A percentile compares a stretch with the other conserved stretches of the same genome.
Conservation (phyloP, 176 grass and related monocot species). For the Miscanthus lutarioriparius region DNA sequence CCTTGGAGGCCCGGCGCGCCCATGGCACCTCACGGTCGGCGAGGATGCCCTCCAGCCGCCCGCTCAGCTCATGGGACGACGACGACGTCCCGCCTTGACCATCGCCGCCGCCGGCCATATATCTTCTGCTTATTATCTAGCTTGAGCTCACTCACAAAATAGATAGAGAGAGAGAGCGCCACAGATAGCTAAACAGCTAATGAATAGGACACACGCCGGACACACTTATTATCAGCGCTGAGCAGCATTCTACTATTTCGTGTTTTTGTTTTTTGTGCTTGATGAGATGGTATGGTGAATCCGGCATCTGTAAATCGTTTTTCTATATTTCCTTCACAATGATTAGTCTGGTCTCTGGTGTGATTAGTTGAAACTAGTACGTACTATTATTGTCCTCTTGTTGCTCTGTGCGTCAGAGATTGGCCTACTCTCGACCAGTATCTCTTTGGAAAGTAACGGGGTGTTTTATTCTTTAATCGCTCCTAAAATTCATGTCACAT, state of each 20-base stretch:
- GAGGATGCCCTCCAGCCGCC: conserved; percentile 56
- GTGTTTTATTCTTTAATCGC: too few relatives aligned
- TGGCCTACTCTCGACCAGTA: too few relatives aligned
- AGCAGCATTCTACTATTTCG: neutral
- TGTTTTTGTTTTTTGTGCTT: too few relatives aligned
- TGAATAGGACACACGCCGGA: neutral
- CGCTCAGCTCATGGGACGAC: neutral
- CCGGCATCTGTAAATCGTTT: too few relatives aligned
- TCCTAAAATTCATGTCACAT: too few relatives aligned
- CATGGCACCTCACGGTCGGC: conserved; percentile 14
- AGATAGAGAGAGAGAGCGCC: too few relatives aligned
- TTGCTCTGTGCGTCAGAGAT: neutral
- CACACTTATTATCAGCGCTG: neutral
- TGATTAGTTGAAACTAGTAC: too few relatives aligned
- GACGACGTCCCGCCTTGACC: neutral
- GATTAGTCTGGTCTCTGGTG: too few relatives aligned
- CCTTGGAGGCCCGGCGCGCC: neutral
- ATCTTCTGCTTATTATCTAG: neutral
- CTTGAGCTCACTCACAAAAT: neutral
- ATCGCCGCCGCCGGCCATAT: neutral
- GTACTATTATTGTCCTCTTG: neutral
- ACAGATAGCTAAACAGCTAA: neutral
- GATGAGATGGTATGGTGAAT: neutral
- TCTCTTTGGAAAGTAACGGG: too few relatives aligned
- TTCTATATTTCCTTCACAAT: too few relatives aligned